phyloP scores from a whole-genome alignment of 2,329 filamentous ascomycete genomes.

The Phialophora expanda region DNA sequence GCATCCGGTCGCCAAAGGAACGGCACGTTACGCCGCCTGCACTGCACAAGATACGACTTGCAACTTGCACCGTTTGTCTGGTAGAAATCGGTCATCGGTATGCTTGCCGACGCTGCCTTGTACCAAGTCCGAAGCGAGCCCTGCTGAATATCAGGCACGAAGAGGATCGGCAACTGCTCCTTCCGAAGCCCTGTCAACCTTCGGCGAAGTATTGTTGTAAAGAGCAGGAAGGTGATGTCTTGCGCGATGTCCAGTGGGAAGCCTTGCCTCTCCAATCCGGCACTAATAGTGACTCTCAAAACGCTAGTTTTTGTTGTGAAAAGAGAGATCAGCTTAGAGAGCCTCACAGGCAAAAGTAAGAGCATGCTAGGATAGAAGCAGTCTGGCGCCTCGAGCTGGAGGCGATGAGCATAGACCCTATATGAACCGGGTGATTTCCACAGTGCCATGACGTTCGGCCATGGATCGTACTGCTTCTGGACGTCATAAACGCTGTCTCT shows the following conservation, averaged over 20 bases:
- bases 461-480: constrained; percentile 46
- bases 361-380: constrained; percentile 23
- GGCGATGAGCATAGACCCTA: constrained; percentile 24
- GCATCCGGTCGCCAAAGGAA: constrained; percentile 17
- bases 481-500: constrained; percentile 39
- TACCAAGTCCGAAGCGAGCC: constrained; percentile 25
- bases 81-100: constrained; percentile 6
- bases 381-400: constrained; percentile 19
- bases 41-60: constrained; percentile 20
- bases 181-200: constrained; percentile 22
- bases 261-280: constrained; percentile 10
- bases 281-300: constrained; percentile 9
- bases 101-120: constrained; percentile 5
- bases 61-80: not conserved
- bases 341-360: constrained; percentile 30
- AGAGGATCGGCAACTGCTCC: constrained; percentile 28
- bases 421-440: constrained; percentile 3
- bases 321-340: constrained; percentile 25
- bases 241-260: constrained; percentile 20
- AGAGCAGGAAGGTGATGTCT: constrained; percentile 21
- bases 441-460: constrained; percentile 43
- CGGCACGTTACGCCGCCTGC: constrained; percentile 7
- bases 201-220: constrained; percentile 20
- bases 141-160: constrained; percentile 30
- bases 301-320: not conserved